These are phyloP conservation scores for Suillus cothurnatus DNA, from an alignment of 768 basidiomycete genomes.

Conservation along the genomic window DNA sequence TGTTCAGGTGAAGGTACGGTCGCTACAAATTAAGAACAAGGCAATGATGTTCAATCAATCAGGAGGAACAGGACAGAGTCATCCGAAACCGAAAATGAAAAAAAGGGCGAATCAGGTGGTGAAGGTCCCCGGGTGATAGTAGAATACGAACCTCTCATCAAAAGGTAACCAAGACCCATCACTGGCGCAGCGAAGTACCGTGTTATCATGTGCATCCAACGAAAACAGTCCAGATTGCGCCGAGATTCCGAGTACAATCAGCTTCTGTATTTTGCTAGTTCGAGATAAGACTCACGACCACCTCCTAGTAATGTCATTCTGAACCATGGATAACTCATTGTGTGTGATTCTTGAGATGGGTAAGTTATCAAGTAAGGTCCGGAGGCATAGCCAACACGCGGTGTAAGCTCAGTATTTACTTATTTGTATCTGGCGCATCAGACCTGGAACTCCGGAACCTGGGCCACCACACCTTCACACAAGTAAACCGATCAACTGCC, in stretches of 20 bases:
- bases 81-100: too few species aligned
- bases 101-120: slow-evolving; percentile 14
- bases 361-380: neutral
- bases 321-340: slow-evolving; percentile 61
- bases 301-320: slow-evolving; percentile 49
- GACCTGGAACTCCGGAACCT: neutral
- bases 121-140: slow-evolving; percentile 11
- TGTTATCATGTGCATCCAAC: slow-evolving; percentile 1
- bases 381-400: neutral
- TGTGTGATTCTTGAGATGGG: neutral
- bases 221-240: neutral
- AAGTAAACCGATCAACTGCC: neutral
- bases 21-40: slow-evolving; percentile 23
- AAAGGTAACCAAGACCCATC: slow-evolving; percentile 54
- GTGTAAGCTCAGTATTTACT: neutral
- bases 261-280: neutral
- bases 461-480: neutral
- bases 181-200: slow-evolving; percentile 37
- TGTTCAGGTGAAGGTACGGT: slow-evolving; percentile 40
- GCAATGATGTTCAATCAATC: slow-evolving; percentile 2
- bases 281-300: slow-evolving; percentile 44
- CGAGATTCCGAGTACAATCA: neutral
- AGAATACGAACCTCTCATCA: slow-evolving; percentile 57
- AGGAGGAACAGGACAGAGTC: slow-evolving; percentile 1
- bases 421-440: slow-evolving; percentile 7